Evolutionary conservation across 176 grass and related monocot species (phyloP), one percentile per base, ranked within the genome.

Genomic region (Bolboschoenus planiculmis): DNA sequence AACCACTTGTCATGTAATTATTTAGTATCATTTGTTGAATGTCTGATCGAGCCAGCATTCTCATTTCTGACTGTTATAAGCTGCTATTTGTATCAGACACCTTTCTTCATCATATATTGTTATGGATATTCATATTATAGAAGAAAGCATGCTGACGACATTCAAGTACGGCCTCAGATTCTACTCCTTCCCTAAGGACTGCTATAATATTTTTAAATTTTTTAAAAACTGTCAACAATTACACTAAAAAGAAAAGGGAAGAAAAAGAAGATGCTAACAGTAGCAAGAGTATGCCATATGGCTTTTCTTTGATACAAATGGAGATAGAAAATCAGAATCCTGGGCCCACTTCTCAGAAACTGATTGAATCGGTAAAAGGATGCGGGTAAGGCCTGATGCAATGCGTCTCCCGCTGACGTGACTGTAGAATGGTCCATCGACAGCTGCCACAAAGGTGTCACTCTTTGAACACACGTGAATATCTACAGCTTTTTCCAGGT

Each of bases 261-360:
- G 3, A 61, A 61, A 8, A 5, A 31, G 10, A 87, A 16, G 9
- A 5, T 9, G 4, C 34, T 77, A 88, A 61, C 87, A 88, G 68
- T 85, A 88, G 62, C 87, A 88, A 16, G 82, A 88, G 83, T 88
- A 82, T 6, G 68, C 87, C 47, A 85, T n/a, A 81, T 88, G 87
- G 78, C 61, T 85, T 77, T 88, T 88, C 83, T 88, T 78, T 40
- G 83, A 64, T 23, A 85, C 55, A 78, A 66, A 82, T n/a, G 77
- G 16, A 13, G 87, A 88, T 56, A 85, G 4, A 36, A 88, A 88
- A 56, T 88, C 83, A 29, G 56, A 78, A 50, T 61, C 16, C 1
- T n/a, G n/a, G n/a, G n/a, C n/a, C n/a, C n/a, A n/a, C n/a, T 13
- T 36, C 44, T 40, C 61, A 15, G 55, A 44, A 10, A 80, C 51